phyloP scores from a whole-genome alignment of 225 moss, liverwort and hornwort species.

The Straminergon stramineum region DNA sequence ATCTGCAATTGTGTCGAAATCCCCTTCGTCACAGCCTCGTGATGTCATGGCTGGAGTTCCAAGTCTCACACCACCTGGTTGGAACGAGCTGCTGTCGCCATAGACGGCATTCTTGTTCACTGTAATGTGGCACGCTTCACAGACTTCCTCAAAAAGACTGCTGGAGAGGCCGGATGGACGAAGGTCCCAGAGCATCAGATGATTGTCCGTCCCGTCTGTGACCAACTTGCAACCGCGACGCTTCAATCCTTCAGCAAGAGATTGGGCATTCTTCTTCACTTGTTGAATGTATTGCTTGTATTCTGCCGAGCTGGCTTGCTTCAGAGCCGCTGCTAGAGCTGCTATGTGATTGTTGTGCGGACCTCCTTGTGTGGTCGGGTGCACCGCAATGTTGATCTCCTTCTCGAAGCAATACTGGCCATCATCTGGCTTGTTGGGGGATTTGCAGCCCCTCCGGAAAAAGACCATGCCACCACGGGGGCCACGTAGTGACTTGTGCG shows the following conservation, averaged over 20 bases:
- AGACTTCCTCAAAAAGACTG: conserved; percentile 75
- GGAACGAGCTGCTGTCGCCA: conserved; percentile 68
- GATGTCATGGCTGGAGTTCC: conserved; percentile 49
- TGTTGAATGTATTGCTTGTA: conserved; percentile 68
- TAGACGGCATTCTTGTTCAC: conserved; percentile 76
- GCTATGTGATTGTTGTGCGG: conserved; percentile 93
- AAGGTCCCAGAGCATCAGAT: conserved; percentile 83
- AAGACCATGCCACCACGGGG: conserved; percentile 87
- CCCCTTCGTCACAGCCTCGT: conserved; percentile 15
- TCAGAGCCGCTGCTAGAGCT: conserved; percentile 72
- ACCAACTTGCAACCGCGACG: conserved; percentile 74
- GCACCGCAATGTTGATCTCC: conserved; percentile 76
- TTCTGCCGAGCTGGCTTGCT: conserved; percentile 53
- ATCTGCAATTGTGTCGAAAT: conserved; percentile 46
- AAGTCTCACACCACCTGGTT: conserved; percentile 79
- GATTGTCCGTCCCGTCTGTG: conserved; percentile 93
- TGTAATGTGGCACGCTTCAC: conserved; percentile 81
- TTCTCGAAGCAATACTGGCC: conserved; percentile 42
- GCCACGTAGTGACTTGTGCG: conserved; percentile 84
- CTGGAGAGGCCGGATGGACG: conserved; percentile 71
- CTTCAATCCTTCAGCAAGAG: conserved; percentile 55
- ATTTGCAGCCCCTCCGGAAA: conserved; percentile 52
- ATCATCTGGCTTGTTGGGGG: conserved; percentile 11
- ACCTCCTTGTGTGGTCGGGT: conserved; percentile 79
- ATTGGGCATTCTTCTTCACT: conserved; percentile 74